Percentiles rank a stretch among this genome's conserved stretches.
These are phyloP conservation scores for Dipodascus geniculatus DNA, from an alignment of 805 yeast species.

Conservation along the genomic window DNA sequence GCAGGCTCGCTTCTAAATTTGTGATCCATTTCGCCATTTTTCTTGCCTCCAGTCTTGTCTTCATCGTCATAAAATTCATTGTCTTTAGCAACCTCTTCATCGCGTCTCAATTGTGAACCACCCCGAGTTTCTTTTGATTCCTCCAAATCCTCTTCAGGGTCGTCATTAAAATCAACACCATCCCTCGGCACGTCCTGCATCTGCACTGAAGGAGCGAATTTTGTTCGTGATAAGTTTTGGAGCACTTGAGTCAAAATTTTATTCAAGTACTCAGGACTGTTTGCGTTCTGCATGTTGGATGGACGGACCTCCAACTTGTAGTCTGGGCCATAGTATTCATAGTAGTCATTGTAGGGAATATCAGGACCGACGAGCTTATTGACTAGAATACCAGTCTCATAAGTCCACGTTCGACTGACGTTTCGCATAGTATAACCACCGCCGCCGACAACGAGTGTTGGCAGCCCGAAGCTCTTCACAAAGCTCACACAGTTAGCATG, in stretches of 20 bases:
- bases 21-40: background rate
- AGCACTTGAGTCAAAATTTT: conserved; percentile 69
- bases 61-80: conserved; percentile 71
- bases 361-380: conserved; percentile 43
- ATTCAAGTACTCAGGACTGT: conserved; percentile 83
- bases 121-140: conserved; percentile 82
- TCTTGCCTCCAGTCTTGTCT: conserved; percentile 31
- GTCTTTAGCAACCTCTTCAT: conserved; percentile 54
- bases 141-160: conserved; percentile 60
- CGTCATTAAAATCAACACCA: conserved; percentile 58
- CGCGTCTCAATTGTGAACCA: conserved; percentile 79
- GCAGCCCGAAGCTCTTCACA: conserved; percentile 79
- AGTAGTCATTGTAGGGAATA: conserved; percentile 88
- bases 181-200: conserved; percentile 82
- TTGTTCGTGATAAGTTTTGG: conserved; percentile 74
- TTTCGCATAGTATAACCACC: conserved; percentile 97
- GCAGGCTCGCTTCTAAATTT: background rate
- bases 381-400: conserved; percentile 74
- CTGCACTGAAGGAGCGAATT: conserved; percentile 95
- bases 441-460: conserved; percentile 88
- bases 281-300: conserved; percentile 93
- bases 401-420: conserved; percentile 91
- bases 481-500: conserved; percentile 93
- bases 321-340: conserved; percentile 96
- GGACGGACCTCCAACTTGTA: conserved; percentile 91